phyloP scores from a whole-genome alignment of 768 basidiomycete genomes.

The Collybia sordida region DNA sequence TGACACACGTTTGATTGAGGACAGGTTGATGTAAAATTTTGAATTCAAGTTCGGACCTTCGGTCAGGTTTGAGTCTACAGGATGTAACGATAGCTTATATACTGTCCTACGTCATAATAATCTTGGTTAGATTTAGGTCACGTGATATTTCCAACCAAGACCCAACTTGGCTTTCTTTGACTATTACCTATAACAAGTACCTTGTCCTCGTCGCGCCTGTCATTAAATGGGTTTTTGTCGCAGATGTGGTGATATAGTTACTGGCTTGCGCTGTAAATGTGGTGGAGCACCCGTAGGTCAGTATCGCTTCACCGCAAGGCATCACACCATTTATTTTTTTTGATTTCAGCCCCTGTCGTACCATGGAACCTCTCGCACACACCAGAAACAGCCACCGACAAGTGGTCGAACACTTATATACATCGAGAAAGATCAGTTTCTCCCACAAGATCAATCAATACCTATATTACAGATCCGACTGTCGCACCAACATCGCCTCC shows the following conservation, averaged over 20 bases:
- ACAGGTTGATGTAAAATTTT: too few relatives aligned
- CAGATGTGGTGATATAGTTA: conserved; percentile 82
- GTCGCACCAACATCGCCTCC: conserved; percentile 24
- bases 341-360: conserved; percentile 60
- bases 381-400: conserved; percentile 51
- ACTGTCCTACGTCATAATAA: too few relatives aligned
- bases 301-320: conserved; percentile 25
- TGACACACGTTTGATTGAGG: too few relatives aligned
- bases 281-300: conserved; percentile 78
- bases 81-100: too few relatives aligned
- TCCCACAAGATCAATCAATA: conserved; percentile 33
- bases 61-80: too few relatives aligned
- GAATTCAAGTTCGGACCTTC: too few relatives aligned
- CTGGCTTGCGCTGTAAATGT: conserved; percentile 71
- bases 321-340: conserved; percentile 1
- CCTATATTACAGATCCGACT: conserved; percentile 15
- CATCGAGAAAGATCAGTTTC: conserved; percentile 45
- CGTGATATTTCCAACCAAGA: neutral
- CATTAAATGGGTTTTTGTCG: conserved; percentile 80
- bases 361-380: conserved; percentile 55
- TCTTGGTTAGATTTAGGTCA: too few relatives aligned
- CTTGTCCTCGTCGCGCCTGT: conserved; percentile 4
- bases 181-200: conserved; percentile 7
- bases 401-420: conserved; percentile 81
- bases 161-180: neutral